A percentile compares a stretch with the other conserved stretches of the same genome.
Evolutionary conservation across 2,329 filamentous ascomycete genomes (phyloP).

Genomic region (Fusarium avenaceum): DNA sequence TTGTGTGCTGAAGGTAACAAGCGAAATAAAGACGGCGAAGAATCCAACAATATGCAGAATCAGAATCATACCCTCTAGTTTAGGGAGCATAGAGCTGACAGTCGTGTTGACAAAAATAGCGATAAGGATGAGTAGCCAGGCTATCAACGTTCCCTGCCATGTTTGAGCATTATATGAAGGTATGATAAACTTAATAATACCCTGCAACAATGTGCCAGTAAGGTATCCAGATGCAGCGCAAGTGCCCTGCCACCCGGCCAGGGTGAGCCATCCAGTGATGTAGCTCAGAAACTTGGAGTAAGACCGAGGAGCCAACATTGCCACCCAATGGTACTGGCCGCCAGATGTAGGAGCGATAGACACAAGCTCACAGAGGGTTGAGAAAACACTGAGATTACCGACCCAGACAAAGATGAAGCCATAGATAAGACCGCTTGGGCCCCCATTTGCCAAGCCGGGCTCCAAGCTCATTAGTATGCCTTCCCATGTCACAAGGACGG

Average conservation of each 20-base stretch:
- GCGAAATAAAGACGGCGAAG: constrained; percentile 56
- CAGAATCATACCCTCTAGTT: constrained; percentile 57
- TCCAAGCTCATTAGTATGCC: constrained; percentile 43
- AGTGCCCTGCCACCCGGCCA: constrained; percentile 45
- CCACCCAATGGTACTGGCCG: constrained; percentile 42
- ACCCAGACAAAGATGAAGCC: constrained; percentile 65
- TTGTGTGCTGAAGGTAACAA: constrained; percentile 49
- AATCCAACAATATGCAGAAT: constrained; percentile 60
- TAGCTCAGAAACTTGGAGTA: constrained; percentile 50
- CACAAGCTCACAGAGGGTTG: constrained; percentile 39
- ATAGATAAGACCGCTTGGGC: constrained; percentile 59
- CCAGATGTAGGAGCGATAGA: constrained; percentile 39
- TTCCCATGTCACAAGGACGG: constrained; percentile 46
- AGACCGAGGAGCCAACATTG: constrained; percentile 37
- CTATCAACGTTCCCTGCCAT: constrained; percentile 48
- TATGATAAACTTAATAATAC: constrained; percentile 31
- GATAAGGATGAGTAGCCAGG: constrained; percentile 57
- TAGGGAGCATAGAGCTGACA: constrained; percentile 48
- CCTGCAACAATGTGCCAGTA: constrained; percentile 46
- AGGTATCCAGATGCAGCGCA: constrained; percentile 39
- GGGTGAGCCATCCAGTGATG: constrained; percentile 43
- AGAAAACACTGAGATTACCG: constrained; percentile 53
- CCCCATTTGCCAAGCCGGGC: constrained; percentile 40
- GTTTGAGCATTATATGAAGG: constrained; percentile 33
- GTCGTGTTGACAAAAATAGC: constrained; percentile 57